Conservation (phyloP, 306 rosid species). For the Styphnolobium japonicum region DNA sequence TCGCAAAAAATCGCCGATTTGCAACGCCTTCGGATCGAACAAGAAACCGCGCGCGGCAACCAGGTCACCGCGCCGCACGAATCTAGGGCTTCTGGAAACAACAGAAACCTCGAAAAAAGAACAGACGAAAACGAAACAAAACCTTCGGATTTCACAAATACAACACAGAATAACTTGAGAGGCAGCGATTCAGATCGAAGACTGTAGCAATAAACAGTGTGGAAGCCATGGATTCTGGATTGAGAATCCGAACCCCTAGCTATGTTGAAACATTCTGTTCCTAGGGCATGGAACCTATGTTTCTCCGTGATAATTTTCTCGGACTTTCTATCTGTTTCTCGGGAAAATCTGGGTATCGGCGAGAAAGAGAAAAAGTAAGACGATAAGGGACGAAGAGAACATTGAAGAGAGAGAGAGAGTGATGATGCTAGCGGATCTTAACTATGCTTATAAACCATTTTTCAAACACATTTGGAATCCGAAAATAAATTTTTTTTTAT, state of each 20-base stretch:
- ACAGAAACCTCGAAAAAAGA: background rate
- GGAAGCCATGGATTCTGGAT: conserved; percentile 22
- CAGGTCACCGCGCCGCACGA: conserved; percentile 30
- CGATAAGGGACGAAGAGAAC: conserved; percentile 77
- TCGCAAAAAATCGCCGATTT: too few relatives aligned
- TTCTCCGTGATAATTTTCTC: conserved; percentile 3
- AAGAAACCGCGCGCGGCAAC: conserved; percentile 30
- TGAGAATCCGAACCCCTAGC: too few relatives aligned
- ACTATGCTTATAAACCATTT: too few relatives aligned
- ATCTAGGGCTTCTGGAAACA: conserved; percentile 25
- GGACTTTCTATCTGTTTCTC: conserved; percentile 30
- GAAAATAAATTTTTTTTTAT: too few relatives aligned
- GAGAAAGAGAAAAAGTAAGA: conserved; percentile 68
- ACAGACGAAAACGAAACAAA: too few relatives aligned
- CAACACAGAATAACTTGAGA: conserved; percentile 15
- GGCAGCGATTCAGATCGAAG: conserved; percentile 44
- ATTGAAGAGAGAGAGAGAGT: conserved; percentile 20
- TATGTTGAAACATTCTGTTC: too few relatives aligned
- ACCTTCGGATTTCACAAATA: background rate
- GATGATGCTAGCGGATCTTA: too few relatives aligned
- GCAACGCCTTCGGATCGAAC: conserved; percentile 40
- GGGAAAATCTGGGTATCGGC: conserved; percentile 49
- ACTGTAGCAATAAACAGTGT: conserved; percentile 5
- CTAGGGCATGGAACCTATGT: too few relatives aligned
- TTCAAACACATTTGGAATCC: too few relatives aligned